phyloP scores from a whole-genome alignment of 352 stramenopile genomes.

The Phytophthora ramorum region DNA sequence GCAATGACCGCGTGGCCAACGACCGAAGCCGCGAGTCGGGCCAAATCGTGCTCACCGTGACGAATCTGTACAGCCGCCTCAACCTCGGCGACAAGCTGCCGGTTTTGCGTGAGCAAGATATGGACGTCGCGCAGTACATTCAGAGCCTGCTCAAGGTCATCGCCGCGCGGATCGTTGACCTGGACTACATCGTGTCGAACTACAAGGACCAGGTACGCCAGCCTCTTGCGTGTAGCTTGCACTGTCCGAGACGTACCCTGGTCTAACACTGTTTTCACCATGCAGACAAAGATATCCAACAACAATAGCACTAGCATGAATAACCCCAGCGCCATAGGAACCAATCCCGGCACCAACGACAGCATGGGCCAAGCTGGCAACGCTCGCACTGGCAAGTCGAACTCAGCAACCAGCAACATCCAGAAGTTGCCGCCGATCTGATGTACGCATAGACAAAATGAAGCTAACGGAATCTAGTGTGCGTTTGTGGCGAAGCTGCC shows the following conservation, averaged over 20 bases:
- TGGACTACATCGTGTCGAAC: conserved; percentile 86
- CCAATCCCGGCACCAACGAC: conserved; percentile 7
- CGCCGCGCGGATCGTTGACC: conserved; percentile 77
- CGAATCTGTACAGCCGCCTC: conserved; percentile 91
- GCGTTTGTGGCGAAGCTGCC: not conserved
- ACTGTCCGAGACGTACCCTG: too few relatives aligned
- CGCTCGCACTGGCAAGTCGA: conserved; percentile 14
- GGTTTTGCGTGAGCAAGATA: conserved; percentile 73
- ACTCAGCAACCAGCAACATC: conserved; percentile 5
- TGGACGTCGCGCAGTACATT: conserved; percentile 81
- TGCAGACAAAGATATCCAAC: conserved; percentile 12
- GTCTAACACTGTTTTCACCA: too few relatives aligned
- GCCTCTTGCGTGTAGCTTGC: too few relatives aligned
- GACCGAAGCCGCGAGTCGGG: conserved; percentile 87
- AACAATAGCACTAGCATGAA: conserved; percentile 29
- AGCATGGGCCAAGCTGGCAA: not conserved
- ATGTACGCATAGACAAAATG: conserved; percentile 13
- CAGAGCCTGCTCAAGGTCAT: conserved; percentile 82
- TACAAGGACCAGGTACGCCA: conserved; percentile 62
- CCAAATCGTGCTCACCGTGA: conserved; percentile 91
- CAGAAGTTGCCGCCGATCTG: conserved; percentile 30
- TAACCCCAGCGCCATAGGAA: conserved; percentile 2
- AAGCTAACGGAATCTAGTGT: not conserved
- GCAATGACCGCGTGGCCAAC: conserved; percentile 80
- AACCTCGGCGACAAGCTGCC: conserved; percentile 82